Conservation (phyloP, 148 eudicot genomes). For the Rhododendron mucronatum region DNA sequence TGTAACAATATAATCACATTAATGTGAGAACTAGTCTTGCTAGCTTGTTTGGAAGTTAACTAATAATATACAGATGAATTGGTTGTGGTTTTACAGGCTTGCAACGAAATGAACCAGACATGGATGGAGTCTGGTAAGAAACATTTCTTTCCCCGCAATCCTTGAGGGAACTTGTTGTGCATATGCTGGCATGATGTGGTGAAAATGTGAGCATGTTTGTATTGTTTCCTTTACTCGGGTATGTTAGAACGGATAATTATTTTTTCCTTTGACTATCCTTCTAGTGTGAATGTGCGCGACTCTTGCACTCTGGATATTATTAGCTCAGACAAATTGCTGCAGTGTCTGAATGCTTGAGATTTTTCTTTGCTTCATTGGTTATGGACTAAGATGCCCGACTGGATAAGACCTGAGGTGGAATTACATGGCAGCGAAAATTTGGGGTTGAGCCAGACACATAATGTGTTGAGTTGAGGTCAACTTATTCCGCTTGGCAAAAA, state of each 20-base stretch:
- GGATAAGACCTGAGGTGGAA: background rate
- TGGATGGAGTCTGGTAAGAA: conserved; percentile 96
- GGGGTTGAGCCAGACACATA: background rate
- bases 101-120: conserved; percentile 88
- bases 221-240: background rate
- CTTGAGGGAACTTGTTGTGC: background rate
- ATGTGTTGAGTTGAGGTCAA: background rate
- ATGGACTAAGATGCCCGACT: background rate
- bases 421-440: background rate
- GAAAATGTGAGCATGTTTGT: background rate
- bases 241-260: background rate
- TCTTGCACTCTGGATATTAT: background rate
- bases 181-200: background rate
- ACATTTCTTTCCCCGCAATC: background rate
- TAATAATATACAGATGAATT: background rate
- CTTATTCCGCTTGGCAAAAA: too few species aligned
- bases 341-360: background rate
- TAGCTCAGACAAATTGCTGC: background rate
- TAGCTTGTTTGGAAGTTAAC: background rate
- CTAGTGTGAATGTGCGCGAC: background rate
- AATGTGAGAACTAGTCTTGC: background rate
- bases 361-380: background rate
- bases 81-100: conserved; percentile 52
- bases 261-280: background rate
- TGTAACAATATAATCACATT: background rate